Conservation (phyloP, 192 early-diverging fungal genomes). For the Coemansia sp. region DNA sequence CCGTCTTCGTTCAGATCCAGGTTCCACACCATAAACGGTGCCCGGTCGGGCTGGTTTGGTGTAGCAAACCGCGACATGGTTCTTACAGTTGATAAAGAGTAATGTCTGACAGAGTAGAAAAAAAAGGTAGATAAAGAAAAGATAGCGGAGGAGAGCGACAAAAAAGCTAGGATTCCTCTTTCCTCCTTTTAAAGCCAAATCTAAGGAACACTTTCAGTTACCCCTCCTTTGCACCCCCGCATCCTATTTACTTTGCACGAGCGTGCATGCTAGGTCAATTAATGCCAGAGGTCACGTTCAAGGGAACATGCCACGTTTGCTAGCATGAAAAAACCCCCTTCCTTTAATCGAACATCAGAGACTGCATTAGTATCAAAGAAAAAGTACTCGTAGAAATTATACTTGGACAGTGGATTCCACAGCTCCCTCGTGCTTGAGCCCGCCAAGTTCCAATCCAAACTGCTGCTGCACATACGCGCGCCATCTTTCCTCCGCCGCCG, state of each 20-base stretch:
- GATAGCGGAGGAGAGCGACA: slow-evolving; percentile 4
- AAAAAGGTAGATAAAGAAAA: background rate
- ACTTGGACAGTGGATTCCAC: slow-evolving; percentile 1
- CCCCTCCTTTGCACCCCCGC: background rate
- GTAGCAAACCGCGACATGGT: slow-evolving; percentile 39
- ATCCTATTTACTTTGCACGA: background rate
- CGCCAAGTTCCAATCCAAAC: slow-evolving; percentile 42
- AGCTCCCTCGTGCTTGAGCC: background rate
- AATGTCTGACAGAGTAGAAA: background rate
- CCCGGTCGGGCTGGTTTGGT: slow-evolving; percentile 42
- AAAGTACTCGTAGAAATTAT: background rate
- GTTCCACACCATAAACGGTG: slow-evolving; percentile 57
- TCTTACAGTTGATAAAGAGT: background rate
- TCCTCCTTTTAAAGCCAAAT: slow-evolving; percentile 3
- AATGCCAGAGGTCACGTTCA: background rate
- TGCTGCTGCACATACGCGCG: slow-evolving; percentile 38
- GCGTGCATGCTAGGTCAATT: slow-evolving; percentile 3
- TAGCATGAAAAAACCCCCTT: background rate
- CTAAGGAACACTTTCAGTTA: background rate
- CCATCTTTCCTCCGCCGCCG: slow-evolving; percentile 49
- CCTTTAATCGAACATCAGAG: slow-evolving; percentile 4
- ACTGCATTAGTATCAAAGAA: background rate
- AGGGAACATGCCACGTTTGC: slow-evolving; percentile 1
- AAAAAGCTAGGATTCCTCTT: background rate
- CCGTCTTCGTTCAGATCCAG: slow-evolving; percentile 56